Percentiles rank a stretch among this genome's conserved stretches.
phyloP scores from a whole-genome alignment of 1,139 yeast species.

The Kodamaea sp. region DNA sequence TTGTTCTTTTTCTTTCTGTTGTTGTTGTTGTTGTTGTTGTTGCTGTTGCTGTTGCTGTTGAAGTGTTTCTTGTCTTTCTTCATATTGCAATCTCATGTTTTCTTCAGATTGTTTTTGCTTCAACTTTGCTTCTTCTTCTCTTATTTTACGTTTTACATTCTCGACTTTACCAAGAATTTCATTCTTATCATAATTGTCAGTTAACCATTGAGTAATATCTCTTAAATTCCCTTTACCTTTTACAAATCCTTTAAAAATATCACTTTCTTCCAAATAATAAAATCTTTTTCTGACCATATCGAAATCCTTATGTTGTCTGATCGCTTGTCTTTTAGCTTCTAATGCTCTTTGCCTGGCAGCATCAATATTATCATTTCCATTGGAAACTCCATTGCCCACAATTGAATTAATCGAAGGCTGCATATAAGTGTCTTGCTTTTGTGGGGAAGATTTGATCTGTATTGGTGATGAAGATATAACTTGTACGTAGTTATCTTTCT shows the following conservation, averaged over 20 bases:
- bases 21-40: neutral
- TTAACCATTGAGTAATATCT: conserved; percentile 50
- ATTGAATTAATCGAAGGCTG: neutral
- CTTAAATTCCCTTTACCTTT: conserved; percentile 56
- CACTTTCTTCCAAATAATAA: conserved; percentile 44
- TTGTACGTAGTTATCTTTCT: conserved; percentile 12
- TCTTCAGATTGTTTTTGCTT: conserved; percentile 17
- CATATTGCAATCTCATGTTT: conserved; percentile 15
- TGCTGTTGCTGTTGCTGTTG: conserved; percentile 12
- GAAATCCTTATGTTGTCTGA: conserved; percentile 43
- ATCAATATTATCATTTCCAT: conserved; percentile 10
- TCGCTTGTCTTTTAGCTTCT: conserved; percentile 38
- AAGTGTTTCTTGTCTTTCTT: conserved; percentile 12
- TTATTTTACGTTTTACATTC: conserved; percentile 14
- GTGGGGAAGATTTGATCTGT: conserved; percentile 15
- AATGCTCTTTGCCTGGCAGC: conserved; percentile 26
- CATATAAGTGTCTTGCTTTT: neutral
- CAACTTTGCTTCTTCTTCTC: conserved; percentile 5
- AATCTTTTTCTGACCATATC: conserved; percentile 48
- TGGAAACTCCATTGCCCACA: neutral
- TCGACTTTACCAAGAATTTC: conserved; percentile 29
- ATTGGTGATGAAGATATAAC: conserved; percentile 17
- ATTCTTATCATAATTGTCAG: conserved; percentile 30
- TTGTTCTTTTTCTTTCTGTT: neutral
- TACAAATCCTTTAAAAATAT: conserved; percentile 59